A percentile compares a stretch with the other conserved stretches of the same genome.
These are phyloP conservation scores for Groenewaldozyma auringiensis DNA, from an alignment of 1,139 yeast species.

Conservation along the genomic window DNA sequence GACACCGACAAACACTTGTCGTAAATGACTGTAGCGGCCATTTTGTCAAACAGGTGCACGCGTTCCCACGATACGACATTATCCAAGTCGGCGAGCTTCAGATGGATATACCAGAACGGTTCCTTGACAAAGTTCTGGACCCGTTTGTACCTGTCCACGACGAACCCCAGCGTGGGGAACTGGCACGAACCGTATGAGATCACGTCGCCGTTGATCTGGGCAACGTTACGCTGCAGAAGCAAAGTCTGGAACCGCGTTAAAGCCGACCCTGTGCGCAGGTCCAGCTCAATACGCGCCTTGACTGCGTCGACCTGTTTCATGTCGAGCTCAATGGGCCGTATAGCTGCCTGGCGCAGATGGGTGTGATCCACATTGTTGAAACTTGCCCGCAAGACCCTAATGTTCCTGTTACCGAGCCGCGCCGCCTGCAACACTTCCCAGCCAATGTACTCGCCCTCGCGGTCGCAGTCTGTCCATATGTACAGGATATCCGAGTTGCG, in stretches of 20 bases:
- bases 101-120: constrained; percentile 66
- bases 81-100: constrained; percentile 38
- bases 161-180: constrained; percentile 93
- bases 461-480: constrained; percentile 99
- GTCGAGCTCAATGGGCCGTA: constrained; percentile 55
- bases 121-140: constrained; percentile 67
- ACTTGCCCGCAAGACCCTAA: constrained; percentile 58
- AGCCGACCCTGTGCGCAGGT: constrained; percentile 81
- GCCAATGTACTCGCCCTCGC: constrained; percentile 97
- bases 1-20: constrained; percentile 49
- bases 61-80: constrained; percentile 58
- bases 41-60: constrained; percentile 63
- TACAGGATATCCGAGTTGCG: constrained; percentile 52
- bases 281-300: constrained; percentile 76
- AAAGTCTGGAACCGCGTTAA: constrained; percentile 73
- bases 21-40: constrained; percentile 54
- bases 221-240: constrained; percentile 33
- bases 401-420: constrained; percentile 43
- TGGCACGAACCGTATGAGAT: constrained; percentile 92
- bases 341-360: constrained; percentile 73
- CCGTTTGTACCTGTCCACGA: constrained; percentile 84
- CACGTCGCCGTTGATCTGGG: constrained; percentile 24
- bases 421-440: constrained; percentile 75
- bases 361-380: constrained; percentile 79
- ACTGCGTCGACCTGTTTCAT: constrained; percentile 76